A percentile compares a stretch with the other conserved stretches of the same genome.
Evolutionary conservation across 495 filamentous ascomycete species (phyloP).

Genomic region (Evansstolkia leycettana): DNA sequence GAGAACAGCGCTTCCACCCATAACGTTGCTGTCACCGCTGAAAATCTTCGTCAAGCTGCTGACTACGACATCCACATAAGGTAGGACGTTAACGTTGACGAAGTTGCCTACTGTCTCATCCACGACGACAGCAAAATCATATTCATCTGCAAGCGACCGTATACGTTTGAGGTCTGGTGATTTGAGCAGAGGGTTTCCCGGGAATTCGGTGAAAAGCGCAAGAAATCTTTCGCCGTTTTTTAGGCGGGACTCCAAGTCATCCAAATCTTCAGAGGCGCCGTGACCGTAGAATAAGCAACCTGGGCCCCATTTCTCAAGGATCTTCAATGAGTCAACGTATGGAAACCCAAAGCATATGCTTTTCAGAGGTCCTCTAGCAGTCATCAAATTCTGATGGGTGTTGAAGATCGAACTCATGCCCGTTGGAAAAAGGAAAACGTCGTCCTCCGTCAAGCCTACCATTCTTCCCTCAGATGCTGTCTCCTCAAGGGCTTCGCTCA

Average conservation of each 20-base stretch:
- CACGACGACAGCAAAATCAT: conserved; percentile 81
- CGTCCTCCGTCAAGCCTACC: conserved; percentile 67
- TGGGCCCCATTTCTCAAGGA: conserved; percentile 86
- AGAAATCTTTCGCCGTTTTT: conserved; percentile 65
- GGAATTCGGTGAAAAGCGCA: conserved; percentile 87
- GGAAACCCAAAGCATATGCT: conserved; percentile 56
- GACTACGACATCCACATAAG: conserved; percentile 79
- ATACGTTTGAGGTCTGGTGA: conserved; percentile 78
- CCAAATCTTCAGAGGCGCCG: conserved; percentile 68
- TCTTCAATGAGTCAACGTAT: conserved; percentile 93
- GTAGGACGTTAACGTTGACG: conserved; percentile 85
- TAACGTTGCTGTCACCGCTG: conserved; percentile 93
- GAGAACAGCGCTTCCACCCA: conserved; percentile 81
- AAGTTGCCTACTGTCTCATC: conserved; percentile 97
- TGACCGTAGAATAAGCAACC: conserved; percentile 86
- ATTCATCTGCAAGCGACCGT: conserved; percentile 62
- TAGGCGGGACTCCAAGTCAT: conserved; percentile 69
- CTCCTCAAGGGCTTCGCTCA: conserved; percentile 46
- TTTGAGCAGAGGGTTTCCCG: conserved; percentile 79
- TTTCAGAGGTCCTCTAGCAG: conserved; percentile 27
- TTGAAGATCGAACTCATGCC: conserved; percentile 96
- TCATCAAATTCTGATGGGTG: conserved; percentile 60
- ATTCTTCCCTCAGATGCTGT: conserved; percentile 38
- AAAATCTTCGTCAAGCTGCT: conserved; percentile 95
- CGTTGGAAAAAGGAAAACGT: conserved; percentile 76